A percentile compares a stretch with the other conserved stretches of the same genome.
These are phyloP conservation scores for Eucommia ulmoides DNA, from an alignment of 257 asterid species.

Conservation along the genomic window DNA sequence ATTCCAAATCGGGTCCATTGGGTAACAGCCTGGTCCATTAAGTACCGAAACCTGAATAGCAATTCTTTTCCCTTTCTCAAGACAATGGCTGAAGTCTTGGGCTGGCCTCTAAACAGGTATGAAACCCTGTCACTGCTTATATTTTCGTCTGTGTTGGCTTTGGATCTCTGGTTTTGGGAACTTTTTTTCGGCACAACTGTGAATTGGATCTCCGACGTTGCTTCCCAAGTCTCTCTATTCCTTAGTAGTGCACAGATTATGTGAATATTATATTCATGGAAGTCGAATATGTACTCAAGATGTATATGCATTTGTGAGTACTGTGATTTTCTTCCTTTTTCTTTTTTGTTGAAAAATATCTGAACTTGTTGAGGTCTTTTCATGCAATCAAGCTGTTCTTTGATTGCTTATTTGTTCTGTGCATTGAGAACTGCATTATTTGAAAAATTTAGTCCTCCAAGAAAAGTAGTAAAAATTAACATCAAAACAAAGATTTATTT, in stretches of 20 bases:
- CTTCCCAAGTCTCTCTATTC: conserved; percentile 32
- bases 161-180: conserved; percentile 96
- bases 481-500: no score
- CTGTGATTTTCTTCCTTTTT: no score
- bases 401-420: no score
- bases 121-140: conserved; percentile 83
- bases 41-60: conserved; percentile 25
- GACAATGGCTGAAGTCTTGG: conserved; percentile 39
- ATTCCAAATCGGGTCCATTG: conserved; percentile 71
- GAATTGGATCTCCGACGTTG: conserved; percentile 44
- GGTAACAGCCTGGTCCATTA: conserved; percentile 95
- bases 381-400: no score
- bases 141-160: conserved; percentile 76
- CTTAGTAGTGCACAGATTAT: conserved; percentile 20
- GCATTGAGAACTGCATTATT: no score
- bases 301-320: no score
- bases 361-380: no score
- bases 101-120: conserved; percentile 85
- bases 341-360: no score
- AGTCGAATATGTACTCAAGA: no score
- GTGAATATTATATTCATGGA: no score
- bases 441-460: no score
- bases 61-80: conserved; percentile 52
- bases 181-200: conserved; percentile 64
- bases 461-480: no score